Evolutionary conservation across 106 monocot genomes (phyloP).

Genomic region (Dendrobium catenatum): DNA sequence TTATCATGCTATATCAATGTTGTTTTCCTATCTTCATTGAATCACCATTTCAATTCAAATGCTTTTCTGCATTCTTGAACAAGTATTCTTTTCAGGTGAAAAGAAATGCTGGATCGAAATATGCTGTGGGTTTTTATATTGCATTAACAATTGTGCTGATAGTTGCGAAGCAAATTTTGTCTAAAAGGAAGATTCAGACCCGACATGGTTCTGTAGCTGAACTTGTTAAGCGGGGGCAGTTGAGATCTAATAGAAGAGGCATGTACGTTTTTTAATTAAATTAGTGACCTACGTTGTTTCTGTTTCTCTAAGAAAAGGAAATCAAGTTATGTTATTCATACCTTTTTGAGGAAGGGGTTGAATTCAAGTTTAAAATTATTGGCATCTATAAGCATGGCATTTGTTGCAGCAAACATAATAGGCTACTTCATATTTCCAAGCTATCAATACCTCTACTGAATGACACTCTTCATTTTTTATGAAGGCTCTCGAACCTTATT

Average conservation of each 20-base stretch:
- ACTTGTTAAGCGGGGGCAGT: constrained; percentile 87
- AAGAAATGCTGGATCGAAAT: constrained; percentile 29
- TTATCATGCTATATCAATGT: neutral
- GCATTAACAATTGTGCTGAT: constrained; percentile 38
- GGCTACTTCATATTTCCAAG: neutral
- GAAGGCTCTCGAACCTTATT: neutral
- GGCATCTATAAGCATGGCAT: neutral
- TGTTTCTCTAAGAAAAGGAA: neutral
- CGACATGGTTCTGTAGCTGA: constrained; percentile 82
- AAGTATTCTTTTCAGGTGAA: constrained; percentile 43
- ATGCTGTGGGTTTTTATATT: constrained; percentile 38
- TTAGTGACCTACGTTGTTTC: neutral
- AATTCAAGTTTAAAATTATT: neutral
- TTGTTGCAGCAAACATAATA: neutral
- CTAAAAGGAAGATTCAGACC: constrained; percentile 19
- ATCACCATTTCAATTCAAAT: neutral
- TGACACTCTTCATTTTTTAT: neutral
- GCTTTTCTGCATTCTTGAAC: neutral
- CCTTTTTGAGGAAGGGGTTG: neutral
- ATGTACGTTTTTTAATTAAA: constrained; percentile 48
- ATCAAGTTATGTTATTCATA: neutral
- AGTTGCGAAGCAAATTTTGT: constrained; percentile 32
- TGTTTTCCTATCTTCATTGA: neutral
- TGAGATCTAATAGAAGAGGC: constrained; percentile 91
- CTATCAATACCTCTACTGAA: neutral